Evolutionary conservation across 352 stramenopile genomes (phyloP).

Genomic region (Phytophthora sp.): DNA sequence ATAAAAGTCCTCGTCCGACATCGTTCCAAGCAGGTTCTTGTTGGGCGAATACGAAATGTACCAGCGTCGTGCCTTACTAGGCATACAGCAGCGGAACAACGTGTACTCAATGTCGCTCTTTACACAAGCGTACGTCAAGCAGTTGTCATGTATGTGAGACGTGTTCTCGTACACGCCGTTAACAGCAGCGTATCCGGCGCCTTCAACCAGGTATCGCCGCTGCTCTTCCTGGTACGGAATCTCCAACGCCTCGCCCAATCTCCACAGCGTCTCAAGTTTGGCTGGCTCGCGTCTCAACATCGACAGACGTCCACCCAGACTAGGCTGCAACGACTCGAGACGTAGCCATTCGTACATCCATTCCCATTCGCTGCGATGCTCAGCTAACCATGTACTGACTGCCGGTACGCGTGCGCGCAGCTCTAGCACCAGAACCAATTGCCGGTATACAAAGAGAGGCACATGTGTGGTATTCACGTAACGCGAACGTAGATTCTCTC

Average conservation of each 20-base stretch:
- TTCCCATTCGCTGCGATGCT: constrained; percentile 66
- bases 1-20: constrained; percentile 90
- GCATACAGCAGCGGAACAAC: constrained; percentile 98
- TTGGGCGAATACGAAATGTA: constrained; percentile 97
- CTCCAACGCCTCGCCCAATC: constrained; percentile 63
- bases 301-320: constrained; percentile 67
- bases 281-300: constrained; percentile 69
- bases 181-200: constrained; percentile 88
- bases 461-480: constrained; percentile 77
- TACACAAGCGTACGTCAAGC: constrained; percentile 69
- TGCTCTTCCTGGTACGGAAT: constrained; percentile 80
- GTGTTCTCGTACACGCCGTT: constrained; percentile 96
- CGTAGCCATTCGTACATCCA: constrained; percentile 92
- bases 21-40: constrained; percentile 83
- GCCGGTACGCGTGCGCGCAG: constrained; percentile 65
- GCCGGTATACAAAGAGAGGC: constrained; percentile 81
- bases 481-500: constrained; percentile 64
- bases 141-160: constrained; percentile 74
- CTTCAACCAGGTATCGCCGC: constrained; percentile 88
- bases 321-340: constrained; percentile 82
- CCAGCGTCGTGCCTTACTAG: constrained; percentile 97
- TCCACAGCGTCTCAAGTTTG: constrained; percentile 78
- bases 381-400: constrained; percentile 62
- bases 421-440: constrained; percentile 75
- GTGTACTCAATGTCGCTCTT: constrained; percentile 89